Evolutionary conservation across 2,329 filamentous ascomycete genomes (phyloP).

Genomic region (Knufia petricola): DNA sequence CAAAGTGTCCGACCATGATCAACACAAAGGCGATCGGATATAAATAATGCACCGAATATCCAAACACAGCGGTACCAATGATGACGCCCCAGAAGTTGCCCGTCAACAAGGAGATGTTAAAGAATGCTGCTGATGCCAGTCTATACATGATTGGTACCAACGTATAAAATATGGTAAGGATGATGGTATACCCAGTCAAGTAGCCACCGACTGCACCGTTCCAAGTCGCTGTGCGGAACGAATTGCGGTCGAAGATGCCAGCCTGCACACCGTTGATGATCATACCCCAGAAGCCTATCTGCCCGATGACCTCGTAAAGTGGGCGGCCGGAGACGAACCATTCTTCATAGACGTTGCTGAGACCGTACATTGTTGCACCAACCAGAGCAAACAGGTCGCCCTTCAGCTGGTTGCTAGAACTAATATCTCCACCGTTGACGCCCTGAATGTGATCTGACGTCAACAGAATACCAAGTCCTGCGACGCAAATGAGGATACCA

Average conservation of each 20-base stretch:
- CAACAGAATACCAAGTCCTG: slow-evolving; percentile 79
- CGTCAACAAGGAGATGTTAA: slow-evolving; percentile 89
- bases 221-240: slow-evolving; percentile 58
- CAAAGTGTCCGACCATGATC: slow-evolving; percentile 74
- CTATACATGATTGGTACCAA: slow-evolving; percentile 80
- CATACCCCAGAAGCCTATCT: slow-evolving; percentile 78
- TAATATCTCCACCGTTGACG: slow-evolving; percentile 52
- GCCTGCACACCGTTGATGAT: slow-evolving; percentile 87
- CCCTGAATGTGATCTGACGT: slow-evolving; percentile 73
- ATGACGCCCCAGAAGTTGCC: slow-evolving; percentile 96
- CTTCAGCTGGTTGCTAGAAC: slow-evolving; percentile 61
- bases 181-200: slow-evolving; percentile 79
- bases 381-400: slow-evolving; percentile 87
- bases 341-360: slow-evolving; percentile 87
- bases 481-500: slow-evolving; percentile 84
- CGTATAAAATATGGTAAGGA: slow-evolving; percentile 75
- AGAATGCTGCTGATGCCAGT: slow-evolving; percentile 84
- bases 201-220: slow-evolving; percentile 64
- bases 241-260: slow-evolving; percentile 76
- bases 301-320: slow-evolving; percentile 85
- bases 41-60: slow-evolving; percentile 69
- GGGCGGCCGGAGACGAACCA: slow-evolving; percentile 81
- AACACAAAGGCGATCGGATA: slow-evolving; percentile 93
- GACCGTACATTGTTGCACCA: slow-evolving; percentile 82
- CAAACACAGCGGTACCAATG: slow-evolving; percentile 81